A percentile compares a stretch with the other conserved stretches of the same genome.
Conservation (phyloP, 2,329 filamentous ascomycete genomes). For the Alternaria solani region DNA sequence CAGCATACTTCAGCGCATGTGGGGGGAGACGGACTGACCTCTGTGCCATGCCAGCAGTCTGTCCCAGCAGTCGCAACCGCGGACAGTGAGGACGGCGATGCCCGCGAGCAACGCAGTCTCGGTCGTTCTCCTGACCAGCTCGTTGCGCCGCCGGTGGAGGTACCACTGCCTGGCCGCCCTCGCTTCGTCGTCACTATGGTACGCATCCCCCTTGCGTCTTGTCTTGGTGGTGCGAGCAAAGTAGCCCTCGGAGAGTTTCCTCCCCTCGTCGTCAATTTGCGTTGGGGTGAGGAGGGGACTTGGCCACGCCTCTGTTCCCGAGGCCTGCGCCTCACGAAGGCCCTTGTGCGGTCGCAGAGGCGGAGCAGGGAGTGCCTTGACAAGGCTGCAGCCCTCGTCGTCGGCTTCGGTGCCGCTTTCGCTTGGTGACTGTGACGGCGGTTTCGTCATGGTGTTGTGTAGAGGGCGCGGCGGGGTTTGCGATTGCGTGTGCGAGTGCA, state of each 20-base stretch:
- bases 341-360: conserved; percentile 79
- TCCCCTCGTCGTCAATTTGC: conserved; percentile 58
- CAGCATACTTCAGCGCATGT: conserved; percentile 16
- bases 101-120: conserved; percentile 64
- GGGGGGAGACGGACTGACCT: conserved; percentile 37
- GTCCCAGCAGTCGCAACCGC: conserved; percentile 49
- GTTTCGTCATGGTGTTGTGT: conserved; percentile 36
- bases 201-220: conserved; percentile 23
- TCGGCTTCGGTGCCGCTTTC: conserved; percentile 96
- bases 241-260: conserved; percentile 48
- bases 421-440: conserved; percentile 62
- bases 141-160: conserved; percentile 85
- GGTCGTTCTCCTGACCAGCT: conserved; percentile 74
- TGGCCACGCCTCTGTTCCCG: conserved; percentile 44
- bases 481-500: conserved; percentile 24
- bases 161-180: conserved; percentile 68
- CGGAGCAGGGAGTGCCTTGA: conserved; percentile 85
- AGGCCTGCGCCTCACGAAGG: conserved; percentile 63
- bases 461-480: conserved; percentile 22
- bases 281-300: conserved; percentile 57
- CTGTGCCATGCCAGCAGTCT: conserved; percentile 51
- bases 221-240: conserved; percentile 41
- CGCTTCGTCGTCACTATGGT: conserved; percentile 45
- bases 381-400: conserved; percentile 79
- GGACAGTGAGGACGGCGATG: conserved; percentile 59